phyloP scores from a whole-genome alignment of 352 stramenopile species.

The Thraustotheca clavata region DNA sequence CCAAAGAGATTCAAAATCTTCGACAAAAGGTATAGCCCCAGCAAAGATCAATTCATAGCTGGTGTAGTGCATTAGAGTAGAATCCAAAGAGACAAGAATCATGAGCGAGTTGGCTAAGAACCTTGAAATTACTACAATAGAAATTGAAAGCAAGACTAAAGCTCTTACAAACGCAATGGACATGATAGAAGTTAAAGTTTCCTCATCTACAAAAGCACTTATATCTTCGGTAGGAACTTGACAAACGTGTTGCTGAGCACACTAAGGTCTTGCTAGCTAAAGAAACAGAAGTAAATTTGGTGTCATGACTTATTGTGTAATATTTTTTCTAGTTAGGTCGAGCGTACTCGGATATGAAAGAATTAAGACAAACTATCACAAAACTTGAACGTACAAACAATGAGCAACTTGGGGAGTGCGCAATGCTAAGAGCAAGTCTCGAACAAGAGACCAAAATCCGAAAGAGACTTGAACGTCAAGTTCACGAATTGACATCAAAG shows the following conservation, averaged over 20 bases:
- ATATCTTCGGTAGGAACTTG: neutral
- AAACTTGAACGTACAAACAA: neutral
- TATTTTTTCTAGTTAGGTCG: neutral
- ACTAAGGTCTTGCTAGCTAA: slow-evolving; percentile 13
- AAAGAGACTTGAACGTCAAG: neutral
- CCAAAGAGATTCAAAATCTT: neutral
- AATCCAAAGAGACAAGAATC: neutral
- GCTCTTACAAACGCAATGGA: slow-evolving; percentile 12
- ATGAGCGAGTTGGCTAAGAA: neutral
- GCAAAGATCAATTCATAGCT: neutral
- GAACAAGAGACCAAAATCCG: slow-evolving; percentile 5
- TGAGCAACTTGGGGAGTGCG: neutral
- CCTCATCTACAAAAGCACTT: neutral
- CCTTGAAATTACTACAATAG: neutral
- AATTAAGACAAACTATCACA: neutral
- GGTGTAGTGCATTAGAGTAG: neutral
- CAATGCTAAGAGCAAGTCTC: neutral
- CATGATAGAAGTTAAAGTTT: neutral
- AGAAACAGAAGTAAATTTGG: neutral
- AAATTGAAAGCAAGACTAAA: neutral
- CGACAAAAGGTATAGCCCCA: neutral
- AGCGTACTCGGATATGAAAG: neutral
- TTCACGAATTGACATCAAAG: neutral
- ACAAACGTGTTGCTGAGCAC: neutral
- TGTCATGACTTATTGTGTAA: neutral